Evolutionary conservation across 192 early-diverging fungal species (phyloP).

Genomic region (Coemansia sp.): DNA sequence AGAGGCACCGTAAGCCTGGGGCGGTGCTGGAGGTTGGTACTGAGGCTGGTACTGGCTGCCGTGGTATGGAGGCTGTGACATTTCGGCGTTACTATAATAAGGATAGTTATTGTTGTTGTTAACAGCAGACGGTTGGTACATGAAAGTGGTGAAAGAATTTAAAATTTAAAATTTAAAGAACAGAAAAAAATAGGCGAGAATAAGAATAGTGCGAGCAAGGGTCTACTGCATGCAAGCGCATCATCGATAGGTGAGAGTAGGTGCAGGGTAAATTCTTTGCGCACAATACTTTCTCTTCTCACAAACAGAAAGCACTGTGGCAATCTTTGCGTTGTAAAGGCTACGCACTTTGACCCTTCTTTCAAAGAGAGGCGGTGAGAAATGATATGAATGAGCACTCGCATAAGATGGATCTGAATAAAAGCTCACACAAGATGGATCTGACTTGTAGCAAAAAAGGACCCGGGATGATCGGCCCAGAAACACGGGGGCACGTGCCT

Average conservation of each 20-base stretch:
- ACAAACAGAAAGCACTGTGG: neutral
- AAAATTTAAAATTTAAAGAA: neutral
- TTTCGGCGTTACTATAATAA: constrained; percentile 1
- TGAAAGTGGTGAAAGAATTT: neutral
- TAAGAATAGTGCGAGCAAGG: neutral
- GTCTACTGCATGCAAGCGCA: neutral
- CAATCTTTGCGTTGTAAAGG: neutral
- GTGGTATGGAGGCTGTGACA: constrained; percentile 1
- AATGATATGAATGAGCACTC: neutral
- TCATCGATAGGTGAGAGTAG: neutral
- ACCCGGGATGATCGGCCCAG: neutral
- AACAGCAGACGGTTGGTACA: constrained; percentile 1
- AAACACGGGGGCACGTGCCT: neutral
- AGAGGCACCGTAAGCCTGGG: constrained; percentile 6
- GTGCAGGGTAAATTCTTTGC: neutral
- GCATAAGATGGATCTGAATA: neutral
- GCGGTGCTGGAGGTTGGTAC: constrained; percentile 8
- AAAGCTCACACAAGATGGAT: neutral
- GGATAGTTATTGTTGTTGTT: neutral
- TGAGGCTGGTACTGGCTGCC: constrained; percentile 12
- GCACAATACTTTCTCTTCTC: neutral
- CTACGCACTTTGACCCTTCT: neutral
- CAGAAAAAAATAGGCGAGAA: neutral
- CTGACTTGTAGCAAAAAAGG: neutral
- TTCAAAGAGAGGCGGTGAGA: neutral